Percentiles rank a stretch among this genome's conserved stretches.
phyloP scores from a whole-genome alignment of 2,329 filamentous ascomycete genomes.

The Colletotrichum tabaci region DNA sequence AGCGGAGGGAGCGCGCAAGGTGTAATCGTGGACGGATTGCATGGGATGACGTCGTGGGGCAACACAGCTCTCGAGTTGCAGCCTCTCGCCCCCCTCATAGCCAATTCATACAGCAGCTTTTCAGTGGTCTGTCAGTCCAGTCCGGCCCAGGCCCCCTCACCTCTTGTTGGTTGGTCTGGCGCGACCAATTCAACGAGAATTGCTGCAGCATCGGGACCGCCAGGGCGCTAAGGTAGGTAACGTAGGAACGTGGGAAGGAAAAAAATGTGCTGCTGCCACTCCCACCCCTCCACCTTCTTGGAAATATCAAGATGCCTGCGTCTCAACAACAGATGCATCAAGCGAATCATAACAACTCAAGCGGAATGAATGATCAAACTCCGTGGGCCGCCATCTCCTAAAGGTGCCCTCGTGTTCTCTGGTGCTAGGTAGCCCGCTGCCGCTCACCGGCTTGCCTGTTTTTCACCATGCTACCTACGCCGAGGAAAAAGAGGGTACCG shows the following conservation, averaged over 20 bases:
- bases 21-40: conserved; percentile 23
- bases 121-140: not conserved
- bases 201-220: conserved; percentile 24
- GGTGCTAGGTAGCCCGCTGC: not conserved
- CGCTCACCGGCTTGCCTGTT: conserved; percentile 11
- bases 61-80: conserved; percentile 27
- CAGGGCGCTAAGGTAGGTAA: conserved; percentile 22
- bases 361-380: not conserved
- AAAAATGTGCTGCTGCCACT: conserved; percentile 34
- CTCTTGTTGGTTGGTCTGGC: conserved; percentile 11
- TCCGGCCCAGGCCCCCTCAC: not conserved
- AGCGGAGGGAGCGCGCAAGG: conserved; percentile 31
- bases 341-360: conserved; percentile 25
- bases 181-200: conserved; percentile 43
- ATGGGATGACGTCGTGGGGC: conserved; percentile 41
- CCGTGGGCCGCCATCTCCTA: conserved; percentile 25
- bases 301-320: not conserved
- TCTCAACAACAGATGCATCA: conserved; percentile 35
- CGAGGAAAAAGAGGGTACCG: conserved; percentile 16
- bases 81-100: not conserved
- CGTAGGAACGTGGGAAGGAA: conserved; percentile 9
- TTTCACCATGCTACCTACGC: conserved; percentile 15
- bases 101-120: not conserved
- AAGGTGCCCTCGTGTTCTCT: conserved; percentile 23
- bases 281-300: conserved; percentile 9